Percentiles rank a stretch among this genome's conserved stretches.
Conservation (phyloP, 2,329 filamentous ascomycete species). For the Metarhizium humberi region DNA sequence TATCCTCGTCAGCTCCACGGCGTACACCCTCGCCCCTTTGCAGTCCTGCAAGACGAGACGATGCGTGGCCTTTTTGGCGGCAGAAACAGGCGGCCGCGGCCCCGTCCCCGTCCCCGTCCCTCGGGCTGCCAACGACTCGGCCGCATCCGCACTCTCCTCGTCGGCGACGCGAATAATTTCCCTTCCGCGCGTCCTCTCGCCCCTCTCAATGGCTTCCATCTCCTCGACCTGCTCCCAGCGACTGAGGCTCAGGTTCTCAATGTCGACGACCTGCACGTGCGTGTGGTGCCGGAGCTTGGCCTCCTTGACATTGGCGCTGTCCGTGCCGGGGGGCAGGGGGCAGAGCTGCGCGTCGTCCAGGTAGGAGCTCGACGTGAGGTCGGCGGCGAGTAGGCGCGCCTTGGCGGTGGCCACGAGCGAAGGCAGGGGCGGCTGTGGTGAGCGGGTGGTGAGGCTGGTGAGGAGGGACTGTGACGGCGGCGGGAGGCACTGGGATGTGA, state of each 20-base stretch:
- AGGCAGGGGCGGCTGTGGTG: slow-evolving; percentile 51
- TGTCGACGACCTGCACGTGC: slow-evolving; percentile 72
- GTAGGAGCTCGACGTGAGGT: slow-evolving; percentile 51
- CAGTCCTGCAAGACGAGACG: slow-evolving; percentile 77
- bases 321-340: slow-evolving; percentile 45
- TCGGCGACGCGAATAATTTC: slow-evolving; percentile 66
- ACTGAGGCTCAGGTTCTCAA: slow-evolving; percentile 73
- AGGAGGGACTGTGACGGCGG: slow-evolving; percentile 50
- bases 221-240: slow-evolving; percentile 83
- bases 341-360: slow-evolving; percentile 30
- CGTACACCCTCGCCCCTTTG: slow-evolving; percentile 58
- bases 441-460: slow-evolving; percentile 47
- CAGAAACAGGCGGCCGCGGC: neutral
- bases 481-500: slow-evolving; percentile 46
- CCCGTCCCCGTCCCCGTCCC: neutral
- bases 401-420: slow-evolving; percentile 71
- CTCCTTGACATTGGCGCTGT: slow-evolving; percentile 43
- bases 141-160: slow-evolving; percentile 14
- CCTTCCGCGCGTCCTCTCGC: slow-evolving; percentile 65
- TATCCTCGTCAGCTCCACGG: slow-evolving; percentile 60
- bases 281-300: slow-evolving; percentile 50
- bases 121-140: slow-evolving; percentile 40
- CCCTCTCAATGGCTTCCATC: slow-evolving; percentile 63
- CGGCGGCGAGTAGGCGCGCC: slow-evolving; percentile 68
- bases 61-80: slow-evolving; percentile 53